Base-by-base conservation (phyloP, 768 basidiomycete genomes). In the Galerina marginata region DNA sequence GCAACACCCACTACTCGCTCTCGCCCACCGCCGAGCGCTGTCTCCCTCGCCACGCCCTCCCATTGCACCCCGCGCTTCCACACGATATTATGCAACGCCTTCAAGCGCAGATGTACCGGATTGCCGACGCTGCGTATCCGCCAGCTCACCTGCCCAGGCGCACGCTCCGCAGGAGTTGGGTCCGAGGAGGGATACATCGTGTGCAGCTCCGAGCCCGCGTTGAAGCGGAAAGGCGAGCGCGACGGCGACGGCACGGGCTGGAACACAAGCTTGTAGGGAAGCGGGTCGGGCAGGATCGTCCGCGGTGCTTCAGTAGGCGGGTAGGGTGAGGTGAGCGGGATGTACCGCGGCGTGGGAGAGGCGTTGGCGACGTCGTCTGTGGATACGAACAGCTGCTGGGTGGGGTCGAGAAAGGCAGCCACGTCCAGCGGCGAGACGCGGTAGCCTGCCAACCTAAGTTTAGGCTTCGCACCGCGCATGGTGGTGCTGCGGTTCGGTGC, bases 91-190 rank as follows among this genome's bases (percentile, higher is more conserved):
- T 85, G 82, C 67, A 88, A 71, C n/a, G 89, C 89, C 68, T 79
- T 80, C 43, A 90, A 67, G 3, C 87, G 76, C 52, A 90, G 75
- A 60, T 83, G 77, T 45, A 83, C 77, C 6, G 87, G 87, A 65
- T 91, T 90, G 54, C 83, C 76, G 5, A 89, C 79, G 2, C 83
- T 83, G 7, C 89, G 79, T 64, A 84, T 75, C 29, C 88, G 81
- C 64, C 81, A 79, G 5, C 59, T 69, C 36, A 69, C 60, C 45
- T 64, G 65, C 50, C 62, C 61, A 25, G 61, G 40, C 46, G 46
- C 44, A 12, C 51, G 61, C 42, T 52, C 54, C 26, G 58, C 57
- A 38, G 64, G 58, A 5, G 62, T 26, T n/a, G 56, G 33, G 26
- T 52, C 58, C 15, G 62, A 60, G 16, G 62, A 62, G 0, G 69